These are phyloP conservation scores for Cladosporium sp. DNA, from an alignment of 2,329 filamentous ascomycete species.

Conservation along the genomic window DNA sequence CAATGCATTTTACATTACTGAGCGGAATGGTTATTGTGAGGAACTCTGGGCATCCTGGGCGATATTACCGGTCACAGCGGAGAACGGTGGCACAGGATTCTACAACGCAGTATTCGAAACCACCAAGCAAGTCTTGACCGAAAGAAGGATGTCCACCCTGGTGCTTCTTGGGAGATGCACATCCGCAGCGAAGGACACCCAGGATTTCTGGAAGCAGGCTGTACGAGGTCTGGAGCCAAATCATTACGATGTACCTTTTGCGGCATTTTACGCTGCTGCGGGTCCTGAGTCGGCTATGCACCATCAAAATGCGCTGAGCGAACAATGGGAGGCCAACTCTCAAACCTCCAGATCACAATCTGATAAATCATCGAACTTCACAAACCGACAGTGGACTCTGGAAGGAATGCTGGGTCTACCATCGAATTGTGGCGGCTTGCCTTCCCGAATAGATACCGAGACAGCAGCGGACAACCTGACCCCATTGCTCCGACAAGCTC, in stretches of 20 bases:
- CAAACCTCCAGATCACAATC: neutral
- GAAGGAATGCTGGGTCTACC: slow-evolving; percentile 55
- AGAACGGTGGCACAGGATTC: slow-evolving; percentile 67
- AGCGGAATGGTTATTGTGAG: slow-evolving; percentile 14
- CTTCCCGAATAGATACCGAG: slow-evolving; percentile 61
- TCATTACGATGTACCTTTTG: slow-evolving; percentile 15
- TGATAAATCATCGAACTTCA: neutral
- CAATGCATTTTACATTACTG: slow-evolving; percentile 14
- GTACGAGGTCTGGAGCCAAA: slow-evolving; percentile 8
- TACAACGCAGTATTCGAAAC: slow-evolving; percentile 81
- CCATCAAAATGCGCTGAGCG: neutral
- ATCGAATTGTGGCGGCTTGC: slow-evolving; percentile 55
- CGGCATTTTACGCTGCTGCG: slow-evolving; percentile 8
- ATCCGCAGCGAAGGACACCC: slow-evolving; percentile 63
- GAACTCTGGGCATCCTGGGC: slow-evolving; percentile 56
- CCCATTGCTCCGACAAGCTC: slow-evolving; percentile 69
- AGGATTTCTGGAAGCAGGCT: slow-evolving; percentile 68
- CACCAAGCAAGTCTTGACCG: slow-evolving; percentile 70
- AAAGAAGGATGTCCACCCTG: slow-evolving; percentile 72
- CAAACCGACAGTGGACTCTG: slow-evolving; percentile 3
- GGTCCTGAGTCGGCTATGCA: neutral
- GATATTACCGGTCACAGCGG: slow-evolving; percentile 69
- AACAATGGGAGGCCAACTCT: neutral
- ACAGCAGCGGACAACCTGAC: slow-evolving; percentile 68
- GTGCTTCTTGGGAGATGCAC: slow-evolving; percentile 73